Base-by-base conservation (phyloP, 2,329 filamentous ascomycete genomes). In the Phyllosticta citrichinensis region DNA sequence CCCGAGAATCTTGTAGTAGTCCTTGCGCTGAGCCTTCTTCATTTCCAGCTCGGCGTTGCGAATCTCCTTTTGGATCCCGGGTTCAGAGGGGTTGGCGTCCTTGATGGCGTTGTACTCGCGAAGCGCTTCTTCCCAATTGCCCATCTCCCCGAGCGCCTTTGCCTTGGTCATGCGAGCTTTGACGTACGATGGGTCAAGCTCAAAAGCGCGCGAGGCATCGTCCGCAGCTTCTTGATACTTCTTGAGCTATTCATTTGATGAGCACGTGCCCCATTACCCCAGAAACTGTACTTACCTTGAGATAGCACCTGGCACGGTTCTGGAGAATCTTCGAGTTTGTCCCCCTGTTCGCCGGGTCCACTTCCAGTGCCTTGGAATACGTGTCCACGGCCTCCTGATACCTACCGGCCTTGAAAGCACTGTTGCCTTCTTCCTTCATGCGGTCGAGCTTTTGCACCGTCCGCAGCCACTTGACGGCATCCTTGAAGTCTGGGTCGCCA, bases 1-100 rank as follows among this genome's bases (percentile, higher is more conserved):
- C 5, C 87, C 89, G 58, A 99, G 84, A 66, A 97, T 96, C 83
- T 97, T 97, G 81, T 99, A 99, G 78, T 96, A 97, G 71, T 99
- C 94, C 77, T 99, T 99, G 64, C 94, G 83, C 77, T 93, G 88
- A 74, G 88, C 89, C 86, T 97, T 97, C 86, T 99, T 99, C 65
- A 97, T 79, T 77, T 99, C 94, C 25, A 97, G 79, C 77, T 99
- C 93, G 1, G 93, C 94, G 68, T 87, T 89, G 62, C 89, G 87
- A 53, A 97, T 85, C 69, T 99, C 94, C 74, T 89, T 92, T 57
- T 83, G 80, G 63, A 97, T 87, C 14, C 82, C 85, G 52, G 86
- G 84, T 73, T 99, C 94, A 64, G 86, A 82, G 1, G 92, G 92
- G 66, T 94, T 90, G 63, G 86, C 78, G 72, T 97, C 93, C 57